These are phyloP conservation scores for Trifolium repens DNA, from an alignment of 306 rosid genomes.

Conservation along the genomic window DNA sequence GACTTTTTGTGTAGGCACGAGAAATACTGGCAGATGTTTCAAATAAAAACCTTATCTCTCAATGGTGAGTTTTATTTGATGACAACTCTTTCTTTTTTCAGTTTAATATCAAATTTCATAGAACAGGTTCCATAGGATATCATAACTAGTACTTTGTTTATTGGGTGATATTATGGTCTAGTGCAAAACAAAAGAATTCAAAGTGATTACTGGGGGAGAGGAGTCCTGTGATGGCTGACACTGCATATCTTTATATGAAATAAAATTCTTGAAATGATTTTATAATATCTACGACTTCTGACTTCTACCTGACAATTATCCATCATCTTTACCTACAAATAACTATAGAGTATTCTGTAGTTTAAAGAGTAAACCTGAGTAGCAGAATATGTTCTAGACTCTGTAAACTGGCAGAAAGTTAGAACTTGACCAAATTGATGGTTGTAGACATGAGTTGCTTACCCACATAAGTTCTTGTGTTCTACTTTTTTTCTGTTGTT, in stretches of 20 bases:
- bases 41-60: slow-evolving; percentile 45
- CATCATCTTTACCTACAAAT: background rate
- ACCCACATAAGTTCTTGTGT: background rate
- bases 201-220: background rate
- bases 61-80: slow-evolving; percentile 54
- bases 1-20: slow-evolving; percentile 37
- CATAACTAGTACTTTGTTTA: slow-evolving; percentile 4
- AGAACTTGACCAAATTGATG: background rate
- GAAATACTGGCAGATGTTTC: slow-evolving; percentile 53
- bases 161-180: slow-evolving; percentile 4
- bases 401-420: background rate
- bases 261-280: background rate
- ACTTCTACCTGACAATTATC: background rate
- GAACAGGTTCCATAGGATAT: slow-evolving; percentile 7
- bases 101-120: background rate
- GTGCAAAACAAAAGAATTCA: background rate
- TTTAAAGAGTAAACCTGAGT: no score
- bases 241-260: background rate
- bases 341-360: background rate
- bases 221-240: background rate
- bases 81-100: slow-evolving; percentile 24
- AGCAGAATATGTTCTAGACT: no score
- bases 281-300: background rate
- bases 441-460: background rate
- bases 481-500: background rate